Evolutionary conservation across 306 rosid species (phyloP).

Genomic region (Fragaria nilgerrensis): DNA sequence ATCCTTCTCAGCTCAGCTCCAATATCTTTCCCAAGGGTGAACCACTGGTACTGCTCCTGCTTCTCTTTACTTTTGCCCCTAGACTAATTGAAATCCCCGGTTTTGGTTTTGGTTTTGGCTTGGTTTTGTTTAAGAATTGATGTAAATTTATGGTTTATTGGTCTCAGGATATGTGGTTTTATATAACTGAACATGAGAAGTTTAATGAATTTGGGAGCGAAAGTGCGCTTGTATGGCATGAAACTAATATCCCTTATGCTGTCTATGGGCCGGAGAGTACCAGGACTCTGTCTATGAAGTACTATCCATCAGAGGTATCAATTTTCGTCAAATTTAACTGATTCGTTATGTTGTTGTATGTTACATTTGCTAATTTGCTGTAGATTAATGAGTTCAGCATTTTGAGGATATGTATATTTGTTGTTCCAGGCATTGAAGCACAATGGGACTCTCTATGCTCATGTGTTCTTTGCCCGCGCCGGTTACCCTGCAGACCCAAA

Average conservation of each 20-base stretch:
- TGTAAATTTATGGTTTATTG: constrained; percentile 16
- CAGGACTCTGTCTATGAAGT: constrained; percentile 57
- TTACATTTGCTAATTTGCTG: not conserved
- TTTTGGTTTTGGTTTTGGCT: not conserved
- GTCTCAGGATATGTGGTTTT: constrained; percentile 92
- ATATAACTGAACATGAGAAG: constrained; percentile 70
- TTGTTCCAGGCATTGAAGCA: constrained; percentile 62
- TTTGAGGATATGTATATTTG: constrained; percentile 6
- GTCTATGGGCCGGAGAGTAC: constrained; percentile 71
- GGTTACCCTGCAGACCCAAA: constrained; percentile 85
- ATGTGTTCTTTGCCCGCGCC: constrained; percentile 85
- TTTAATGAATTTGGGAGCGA: constrained; percentile 78
- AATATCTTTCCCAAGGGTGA: constrained; percentile 73
- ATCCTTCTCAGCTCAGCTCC: constrained; percentile 59
- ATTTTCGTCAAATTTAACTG: not conserved
- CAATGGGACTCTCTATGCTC: constrained; percentile 81
- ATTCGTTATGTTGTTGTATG: not conserved
- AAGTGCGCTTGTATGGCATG: constrained; percentile 83
- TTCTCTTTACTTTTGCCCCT: not conserved
- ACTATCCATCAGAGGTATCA: constrained; percentile 72
- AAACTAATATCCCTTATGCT: constrained; percentile 79
- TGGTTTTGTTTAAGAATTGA: not conserved
- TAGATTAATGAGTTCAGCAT: constrained; percentile 6
- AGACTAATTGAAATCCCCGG: not conserved
- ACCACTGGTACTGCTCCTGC: constrained; percentile 45